Base-by-base conservation (phyloP, 2,329 filamentous ascomycete species). In the Penicillium oxalicum region DNA sequence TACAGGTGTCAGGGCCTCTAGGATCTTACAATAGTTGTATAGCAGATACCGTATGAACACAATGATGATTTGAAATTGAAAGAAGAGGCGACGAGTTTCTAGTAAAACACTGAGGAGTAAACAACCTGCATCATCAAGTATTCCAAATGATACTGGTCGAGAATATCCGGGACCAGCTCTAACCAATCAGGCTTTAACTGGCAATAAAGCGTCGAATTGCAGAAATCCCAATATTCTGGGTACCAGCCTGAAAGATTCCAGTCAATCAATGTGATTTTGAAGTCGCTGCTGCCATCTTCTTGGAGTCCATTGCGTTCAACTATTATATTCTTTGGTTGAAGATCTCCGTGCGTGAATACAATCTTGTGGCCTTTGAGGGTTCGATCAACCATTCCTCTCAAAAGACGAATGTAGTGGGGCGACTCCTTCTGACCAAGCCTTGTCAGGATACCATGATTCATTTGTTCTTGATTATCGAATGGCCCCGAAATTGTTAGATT, bases 291-390 rank as follows among this genome's bases (percentile, higher is more conserved):
- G 37, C 34, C 27, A 44, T 44, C 8, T 13, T 35, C 11, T 32
- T n/a, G 26, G 11, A 34, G 12, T 18, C 18, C 40, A 28, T 12
- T 40, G 29, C 28, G 35, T 43, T 40, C 40, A 41, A 41, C 40
- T n/a, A 41, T 41, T 32, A 33, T 41, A 4, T 41, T 41, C 27
- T 27, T 48, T 36, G 40, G 25, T 28, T 49, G 47, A 25, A 49
- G 47, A 33, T 45, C 41, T 44, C 41, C 29, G 18, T 45, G 37
- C 12, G 36, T 49, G 7, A 49, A 49, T 8, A 49, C 36, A 44
- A 12, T 45, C 28, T 41, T 41, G 40, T 58, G 52, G 47, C 25
- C 18, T 33, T 50, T 43, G 33, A 61, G 45, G n/a, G 52, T 59
- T 4, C 37, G 33, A 36, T 53, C 36, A 44, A 59, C 28, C 43